Conservation (phyloP, 2,329 filamentous ascomycete genomes). For the Mycosphaerelloides madeirae region DNA sequence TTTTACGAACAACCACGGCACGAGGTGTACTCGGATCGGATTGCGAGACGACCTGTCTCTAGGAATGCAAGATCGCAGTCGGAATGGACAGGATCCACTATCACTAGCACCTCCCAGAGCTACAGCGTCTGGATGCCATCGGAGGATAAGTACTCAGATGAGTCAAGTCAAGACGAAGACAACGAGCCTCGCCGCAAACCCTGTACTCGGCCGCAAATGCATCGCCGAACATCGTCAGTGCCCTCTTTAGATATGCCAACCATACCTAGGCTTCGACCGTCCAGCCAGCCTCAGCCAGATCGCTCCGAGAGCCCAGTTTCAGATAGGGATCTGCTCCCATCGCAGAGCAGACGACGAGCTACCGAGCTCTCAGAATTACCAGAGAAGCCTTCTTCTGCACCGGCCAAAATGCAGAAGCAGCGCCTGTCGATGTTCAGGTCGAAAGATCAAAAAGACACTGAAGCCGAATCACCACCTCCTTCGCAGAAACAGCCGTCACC, state of each 20-base stretch:
- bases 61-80: constrained; percentile 20
- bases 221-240: constrained; percentile 46
- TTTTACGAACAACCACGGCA: constrained; percentile 19
- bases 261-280: constrained; percentile 42
- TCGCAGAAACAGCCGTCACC: constrained; percentile 28
- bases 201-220: constrained; percentile 33
- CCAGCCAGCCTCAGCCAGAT: constrained; percentile 21
- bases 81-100: constrained; percentile 24
- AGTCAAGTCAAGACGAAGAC: constrained; percentile 27
- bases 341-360: constrained; percentile 13
- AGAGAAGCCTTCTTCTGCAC: constrained; percentile 29
- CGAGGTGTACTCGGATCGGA: constrained; percentile 8
- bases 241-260: constrained; percentile 44
- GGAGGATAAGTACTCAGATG: constrained; percentile 33
- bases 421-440: constrained; percentile 10
- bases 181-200: constrained; percentile 6
- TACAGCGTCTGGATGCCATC: constrained; percentile 49
- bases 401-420: constrained; percentile 33
- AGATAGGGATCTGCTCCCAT: constrained; percentile 17
- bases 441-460: not conserved
- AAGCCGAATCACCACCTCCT: not conserved
- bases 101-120: constrained; percentile 10
- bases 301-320: constrained; percentile 33
- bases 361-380: constrained; percentile 2
- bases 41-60: constrained; percentile 15